Base-by-base conservation (phyloP, 495 filamentous ascomycete species). In the Copromyces sp. region DNA sequence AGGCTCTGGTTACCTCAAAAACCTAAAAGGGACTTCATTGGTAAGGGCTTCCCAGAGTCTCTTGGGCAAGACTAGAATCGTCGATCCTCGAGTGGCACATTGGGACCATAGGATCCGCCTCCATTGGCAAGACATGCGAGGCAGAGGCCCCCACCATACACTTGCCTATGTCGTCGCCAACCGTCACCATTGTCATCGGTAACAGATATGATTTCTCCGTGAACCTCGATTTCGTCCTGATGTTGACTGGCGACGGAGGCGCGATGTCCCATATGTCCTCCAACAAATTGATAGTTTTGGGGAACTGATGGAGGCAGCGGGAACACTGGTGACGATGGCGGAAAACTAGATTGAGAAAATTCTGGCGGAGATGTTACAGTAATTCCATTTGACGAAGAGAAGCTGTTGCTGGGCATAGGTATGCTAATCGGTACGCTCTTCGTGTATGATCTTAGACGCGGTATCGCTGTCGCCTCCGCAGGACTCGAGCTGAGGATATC, bases 41-140 rank as follows among this genome's bases (percentile, higher is more conserved):
- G 53, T 35, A 35, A 17, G 7, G 53, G 24, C 12, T 29, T 44
- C 9, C 32, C 35, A 2, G 35, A 41, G 5, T 20, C 20, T 16
- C 35, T 69, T 29, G 17, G 20, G 8, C 68, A 38, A 14, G 20
- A 16, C 41, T 35, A 53, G 73, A 78, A 85, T 69, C 84, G 79
- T 72, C 83, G 80, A 69, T 86, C 82, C 71, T 83, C 82, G 9
- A 82, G 78, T 59, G 82, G 83, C 16, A 86, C 84, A 69, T 81
- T 84, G 37, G 85, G 82, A 16, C 84, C 84, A 73, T 86, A 86
- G 74, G 84, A 85, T 7, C 84, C 84, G 6, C 84, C 84, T 37
- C 81, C 73, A 17, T 75, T 74, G 17, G 77, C 80, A 45, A 82
- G 69, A 69, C 84, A 86, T 11, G 83, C 83, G n/a, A 86, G 77